phyloP scores from a whole-genome alignment of 257 asterid species.

The Scutellaria galericulata region DNA sequence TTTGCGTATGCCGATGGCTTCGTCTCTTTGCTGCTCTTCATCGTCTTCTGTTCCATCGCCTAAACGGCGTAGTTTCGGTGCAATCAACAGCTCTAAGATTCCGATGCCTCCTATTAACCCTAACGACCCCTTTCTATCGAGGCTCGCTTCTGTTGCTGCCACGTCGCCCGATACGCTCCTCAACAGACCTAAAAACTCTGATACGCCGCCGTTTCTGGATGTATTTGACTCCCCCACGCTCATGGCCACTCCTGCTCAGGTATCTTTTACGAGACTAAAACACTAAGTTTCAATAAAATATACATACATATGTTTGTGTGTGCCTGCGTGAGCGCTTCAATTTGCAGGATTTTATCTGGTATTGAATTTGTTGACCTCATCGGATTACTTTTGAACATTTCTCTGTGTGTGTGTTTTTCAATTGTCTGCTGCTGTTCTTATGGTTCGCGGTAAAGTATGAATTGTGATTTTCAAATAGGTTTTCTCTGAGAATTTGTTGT shows the following conservation, averaged over 20 bases:
- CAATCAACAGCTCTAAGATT: conserved; percentile 46
- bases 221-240: conserved; percentile 72
- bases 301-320: background rate
- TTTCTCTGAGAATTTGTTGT: background rate
- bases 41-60: conserved; percentile 42
- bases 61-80: conserved; percentile 48
- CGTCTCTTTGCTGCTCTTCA: conserved; percentile 56
- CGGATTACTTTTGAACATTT: background rate
- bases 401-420: background rate
- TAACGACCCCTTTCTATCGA: conserved; percentile 75
- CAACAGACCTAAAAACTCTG: conserved; percentile 57
- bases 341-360: background rate
- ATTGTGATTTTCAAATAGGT: background rate
- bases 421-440: background rate
- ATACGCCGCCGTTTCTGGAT: conserved; percentile 69
- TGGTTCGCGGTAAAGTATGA: background rate
- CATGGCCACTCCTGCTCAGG: conserved; percentile 90
- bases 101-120: conserved; percentile 84
- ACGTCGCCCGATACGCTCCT: conserved; percentile 64
- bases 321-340: background rate
- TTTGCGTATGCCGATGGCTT: conserved; percentile 64
- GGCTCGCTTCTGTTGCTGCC: conserved; percentile 78
- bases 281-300: background rate
- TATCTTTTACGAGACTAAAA: conserved; percentile 1
- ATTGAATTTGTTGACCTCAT: background rate